phyloP scores from a whole-genome alignment of 1,284 basidiomycete species.

The Rhodotorula sp. region DNA sequence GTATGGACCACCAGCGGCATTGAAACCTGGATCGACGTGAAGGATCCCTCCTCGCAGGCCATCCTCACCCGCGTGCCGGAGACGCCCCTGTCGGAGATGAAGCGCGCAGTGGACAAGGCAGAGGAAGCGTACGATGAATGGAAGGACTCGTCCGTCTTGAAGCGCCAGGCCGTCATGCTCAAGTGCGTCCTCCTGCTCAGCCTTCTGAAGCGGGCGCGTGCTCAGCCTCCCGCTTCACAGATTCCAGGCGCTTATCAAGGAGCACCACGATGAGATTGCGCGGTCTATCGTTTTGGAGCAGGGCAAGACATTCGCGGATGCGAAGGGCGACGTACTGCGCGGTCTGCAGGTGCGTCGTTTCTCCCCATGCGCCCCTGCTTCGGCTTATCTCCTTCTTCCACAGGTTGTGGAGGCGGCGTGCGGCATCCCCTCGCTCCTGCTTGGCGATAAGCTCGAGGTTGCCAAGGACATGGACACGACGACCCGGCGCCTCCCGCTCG shows the following conservation, averaged over 20 bases:
- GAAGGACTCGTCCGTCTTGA: conserved; percentile 81
- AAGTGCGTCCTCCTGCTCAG: conserved; percentile 64
- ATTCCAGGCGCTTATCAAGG: conserved; percentile 52
- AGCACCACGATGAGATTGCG: conserved; percentile 54
- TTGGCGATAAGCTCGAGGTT: conserved; percentile 91
- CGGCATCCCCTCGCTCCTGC: conserved; percentile 76
- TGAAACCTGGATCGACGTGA: no score
- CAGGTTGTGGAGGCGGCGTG: conserved; percentile 91
- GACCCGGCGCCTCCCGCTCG: conserved; percentile 64
- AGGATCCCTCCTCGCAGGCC: conserved; percentile 53
- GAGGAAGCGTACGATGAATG: conserved; percentile 86
- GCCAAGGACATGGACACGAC: conserved; percentile 98
- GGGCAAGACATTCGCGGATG: conserved; percentile 63
- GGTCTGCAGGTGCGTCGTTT: conserved; percentile 62
- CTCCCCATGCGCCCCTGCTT: no score
- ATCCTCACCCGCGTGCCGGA: conserved; percentile 86
- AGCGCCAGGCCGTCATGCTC: conserved; percentile 83
- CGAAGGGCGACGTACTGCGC: conserved; percentile 89
- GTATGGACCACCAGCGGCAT: no score
- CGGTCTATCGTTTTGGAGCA: conserved; percentile 48
- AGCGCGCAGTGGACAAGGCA: conserved; percentile 80
- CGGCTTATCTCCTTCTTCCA: background rate
- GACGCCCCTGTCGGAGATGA: conserved; percentile 79
- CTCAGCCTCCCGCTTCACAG: conserved; percentile 21
- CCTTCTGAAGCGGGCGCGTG: background rate